Evolutionary conservation across 2,329 filamentous ascomycete species (phyloP), one percentile per base, ranked within the genome.

Genomic region (Xylariaceae sp.): DNA sequence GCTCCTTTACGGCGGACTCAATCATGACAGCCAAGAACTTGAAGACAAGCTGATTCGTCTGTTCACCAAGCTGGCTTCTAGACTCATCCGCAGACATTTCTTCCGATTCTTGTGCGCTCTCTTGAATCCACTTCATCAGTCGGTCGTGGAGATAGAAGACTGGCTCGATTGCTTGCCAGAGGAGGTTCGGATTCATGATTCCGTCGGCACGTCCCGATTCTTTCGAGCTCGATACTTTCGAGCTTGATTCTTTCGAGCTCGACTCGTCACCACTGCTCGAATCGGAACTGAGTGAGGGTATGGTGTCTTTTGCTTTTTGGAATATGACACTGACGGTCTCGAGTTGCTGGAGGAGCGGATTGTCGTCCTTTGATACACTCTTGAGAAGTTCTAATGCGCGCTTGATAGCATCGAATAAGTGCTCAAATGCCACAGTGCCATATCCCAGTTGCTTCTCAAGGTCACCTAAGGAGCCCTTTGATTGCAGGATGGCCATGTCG

Each of bases 101-200:
- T 18, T 60, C 57, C 15, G 55, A 54, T 27, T 63, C 60, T 42
- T 64, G 57, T 1, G 55, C 48, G 39, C 58, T 59, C 35, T 64
- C 62, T 27, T 64, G 61, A 11, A 65, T 45, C 56, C 62, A 65
- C 39, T 65, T 65, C 18, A 52, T 55, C 31, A 65, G 58, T 1
- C 60, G 46, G 39, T 65, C 63, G 41, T 65, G 63, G 6, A 64
- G 54, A 32, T 58, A 65, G 42, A 65, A 61, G n/a, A 60, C 48
- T 3, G 63, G 63, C 48, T 65, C 63, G 22, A 65, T 64, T 6
- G 63, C 53, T 44, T 63, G 55, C 63, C 63, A 65, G 7, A 65
- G 47, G 2, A 56, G 36, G 11, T 60, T 62, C 14, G 63, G 51
- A 35, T 64, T 61, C 3, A 52, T 50, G 4, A 55, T 40, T 15